A percentile compares a stretch with the other conserved stretches of the same genome.
Conservation (phyloP, 1,284 basidiomycete genomes). For the Paramarasmius palmivorus region DNA sequence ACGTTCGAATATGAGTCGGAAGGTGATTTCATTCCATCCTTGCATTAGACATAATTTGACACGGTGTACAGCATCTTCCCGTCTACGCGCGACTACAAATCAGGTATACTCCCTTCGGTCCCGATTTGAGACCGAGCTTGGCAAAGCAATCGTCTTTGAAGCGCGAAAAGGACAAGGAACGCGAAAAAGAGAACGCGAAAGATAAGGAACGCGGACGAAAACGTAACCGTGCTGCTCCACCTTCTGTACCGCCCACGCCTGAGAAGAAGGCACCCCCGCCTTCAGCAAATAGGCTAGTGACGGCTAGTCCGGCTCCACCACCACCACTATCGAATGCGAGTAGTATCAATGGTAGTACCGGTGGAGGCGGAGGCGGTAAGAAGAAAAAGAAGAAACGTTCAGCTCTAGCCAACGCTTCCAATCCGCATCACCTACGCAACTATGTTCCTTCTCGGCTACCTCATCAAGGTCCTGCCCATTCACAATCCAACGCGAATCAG, state of each 20-base stretch:
- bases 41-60: background rate
- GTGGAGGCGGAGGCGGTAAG: background rate
- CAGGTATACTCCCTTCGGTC: background rate
- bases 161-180: slow-evolving; percentile 14
- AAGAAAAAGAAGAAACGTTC: slow-evolving; percentile 88
- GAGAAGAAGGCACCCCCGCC: slow-evolving; percentile 25
- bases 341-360: background rate
- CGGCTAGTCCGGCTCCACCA: slow-evolving; percentile 19
- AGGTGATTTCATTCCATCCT: no score
- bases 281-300: background rate
- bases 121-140: slow-evolving; percentile 25
- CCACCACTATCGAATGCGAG: slow-evolving; percentile 19
- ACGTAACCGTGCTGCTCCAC: no score
- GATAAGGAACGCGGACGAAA: no score
- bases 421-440: slow-evolving; percentile 88
- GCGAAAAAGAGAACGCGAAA: slow-evolving; percentile 26
- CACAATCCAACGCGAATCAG: slow-evolving; percentile 27
- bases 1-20: background rate
- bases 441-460: slow-evolving; percentile 81
- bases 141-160: no score
- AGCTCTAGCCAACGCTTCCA: slow-evolving; percentile 82
- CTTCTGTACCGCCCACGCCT: no score
- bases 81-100: no score
- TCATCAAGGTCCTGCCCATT: slow-evolving; percentile 38
- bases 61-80: background rate